phyloP scores from a whole-genome alignment of 2,329 filamentous ascomycete species.

The Hypoxylon rubiginosum region DNA sequence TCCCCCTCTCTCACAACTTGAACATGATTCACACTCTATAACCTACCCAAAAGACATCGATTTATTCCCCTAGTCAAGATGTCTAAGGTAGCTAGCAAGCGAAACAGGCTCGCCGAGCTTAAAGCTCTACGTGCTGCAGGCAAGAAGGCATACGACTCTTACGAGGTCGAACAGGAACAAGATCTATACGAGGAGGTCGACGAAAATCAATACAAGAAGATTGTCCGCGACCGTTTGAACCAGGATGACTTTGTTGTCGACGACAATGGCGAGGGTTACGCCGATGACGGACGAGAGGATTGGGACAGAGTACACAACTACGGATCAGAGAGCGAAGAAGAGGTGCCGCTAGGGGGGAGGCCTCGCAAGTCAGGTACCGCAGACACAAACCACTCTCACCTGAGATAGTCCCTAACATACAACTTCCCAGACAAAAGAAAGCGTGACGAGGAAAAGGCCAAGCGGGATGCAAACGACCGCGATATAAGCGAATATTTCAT shows the following conservation, averaged over 20 bases:
- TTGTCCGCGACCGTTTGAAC: conserved; percentile 88
- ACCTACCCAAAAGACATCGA: conserved; percentile 5
- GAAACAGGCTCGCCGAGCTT: conserved; percentile 79
- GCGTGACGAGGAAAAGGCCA: conserved; percentile 87
- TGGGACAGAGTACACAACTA: conserved; percentile 80
- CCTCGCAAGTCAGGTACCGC: conserved; percentile 64
- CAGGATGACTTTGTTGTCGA: conserved; percentile 98
- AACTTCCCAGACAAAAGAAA: conserved; percentile 79
- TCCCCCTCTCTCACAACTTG: conserved; percentile 15
- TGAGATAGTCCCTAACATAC: conserved; percentile 24
- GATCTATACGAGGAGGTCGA: conserved; percentile 96
- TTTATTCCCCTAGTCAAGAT: conserved; percentile 49
- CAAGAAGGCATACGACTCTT: conserved; percentile 90
- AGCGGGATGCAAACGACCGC: conserved; percentile 87
- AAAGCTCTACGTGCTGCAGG: conserved; percentile 86
- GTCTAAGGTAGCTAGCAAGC: conserved; percentile 58
- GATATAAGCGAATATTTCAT: conserved; percentile 97
- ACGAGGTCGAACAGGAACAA: conserved; percentile 86
- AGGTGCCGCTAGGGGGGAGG: conserved; percentile 62
- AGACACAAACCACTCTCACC: conserved; percentile 39
- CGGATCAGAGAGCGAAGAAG: conserved; percentile 82
- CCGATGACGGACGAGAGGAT: conserved; percentile 95
- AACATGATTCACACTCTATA: conserved; percentile 30
- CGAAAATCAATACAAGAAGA: conserved; percentile 96
- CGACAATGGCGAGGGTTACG: conserved; percentile 97